Base-by-base conservation (phyloP, 495 filamentous ascomycete species). In the Collariella sp. region DNA sequence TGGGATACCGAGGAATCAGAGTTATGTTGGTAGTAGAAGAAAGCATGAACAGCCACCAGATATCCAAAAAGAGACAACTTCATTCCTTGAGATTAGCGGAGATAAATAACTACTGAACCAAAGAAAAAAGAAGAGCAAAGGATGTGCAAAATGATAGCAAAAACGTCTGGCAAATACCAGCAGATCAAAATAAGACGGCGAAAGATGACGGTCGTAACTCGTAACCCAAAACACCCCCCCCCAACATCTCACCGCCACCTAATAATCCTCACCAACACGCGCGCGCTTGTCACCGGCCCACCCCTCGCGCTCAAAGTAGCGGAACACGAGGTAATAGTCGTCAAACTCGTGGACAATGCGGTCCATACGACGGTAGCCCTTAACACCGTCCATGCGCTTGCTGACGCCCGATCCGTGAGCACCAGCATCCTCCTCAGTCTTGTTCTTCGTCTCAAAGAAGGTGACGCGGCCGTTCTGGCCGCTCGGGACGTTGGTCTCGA, bases 401-500 rank as follows among this genome's bases (percentile, higher is more conserved):
- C 75, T 80, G 53, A 81, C 79, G 29, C 61, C 55, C 1, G 58
- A 51, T 42, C 79, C 58, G 39, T 41, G 49, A 38, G 18, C 56
- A 70, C 73, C 76, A 50, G 79, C 75, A 15, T 66, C 64, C 20
- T 78, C 75, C 43, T 71, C 72, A 33, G 65, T 46, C 2, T 65
- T 68, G 16, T 79, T 75, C 76, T 93, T 93, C 23, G 91, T 84
- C 70, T 99, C 91, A 65, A 99, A 99, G 45, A 99, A 76, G 2
- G 94, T 99, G 45, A 99, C 89, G 83, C 60, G 91, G 89, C 12
- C 91, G 46, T 80, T 85, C 70, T 94, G 88, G 20, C 82, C 81
- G 50, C 88, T 83, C n/a, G 94, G 93, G 7, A 99, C 94, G 59
- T 99, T 97, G 59, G 94, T 96, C 77, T 99, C 94, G 64, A 99